Base-by-base conservation (phyloP, 176 grass and related monocot species). In the Avena atlantica region DNA sequence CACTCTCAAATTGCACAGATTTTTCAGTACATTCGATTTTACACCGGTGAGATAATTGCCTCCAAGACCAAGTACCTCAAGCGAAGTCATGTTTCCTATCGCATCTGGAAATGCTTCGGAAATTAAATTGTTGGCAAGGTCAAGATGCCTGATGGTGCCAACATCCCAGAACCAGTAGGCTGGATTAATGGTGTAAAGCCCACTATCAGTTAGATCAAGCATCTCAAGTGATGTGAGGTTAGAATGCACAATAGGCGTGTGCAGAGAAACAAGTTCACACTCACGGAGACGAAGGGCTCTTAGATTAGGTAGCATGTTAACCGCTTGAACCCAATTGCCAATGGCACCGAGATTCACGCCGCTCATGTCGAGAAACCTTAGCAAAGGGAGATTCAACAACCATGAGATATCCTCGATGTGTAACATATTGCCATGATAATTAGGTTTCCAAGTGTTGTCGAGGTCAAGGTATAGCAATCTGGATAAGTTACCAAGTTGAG, bases 211-310 rank as follows among this genome's bases (percentile, higher is more conserved):
- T 51, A 74, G 21, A 51, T 51, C 72, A 51, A 51, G 72, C 0
- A 50, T 50, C 71, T 27, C 12, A 51, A 74, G 72, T 51, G 72
- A 74, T 51, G 72, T 74, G 72, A 74, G 72, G 72, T 74, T 74
- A 51, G 21, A 51, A 74, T 51, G 6, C 71, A 51, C 21, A 2
- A 0, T 4, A 51, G n/a, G 21, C 14, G 1, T 27, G 6, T 1
- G 12, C 27, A 45, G 71, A 51, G 16, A 27, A 51, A 74, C 71
- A 27, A 74, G 71, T 9, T 0, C 0, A 27, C 71, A 74, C 0
- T 0, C 0, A 27, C 13, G 12, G 45, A 74, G 45, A 16, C 21
- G 2, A 27, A 74, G 45, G 6, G 0, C 21, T 74, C 45, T 74
- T 16, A 74, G 71, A 74, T 74, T 51, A 27, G 0, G 23, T 27